Percentiles rank a stretch among this genome's conserved stretches.
Evolutionary conservation across 768 basidiomycete species (phyloP).

Genomic region (Trametes meyenii): DNA sequence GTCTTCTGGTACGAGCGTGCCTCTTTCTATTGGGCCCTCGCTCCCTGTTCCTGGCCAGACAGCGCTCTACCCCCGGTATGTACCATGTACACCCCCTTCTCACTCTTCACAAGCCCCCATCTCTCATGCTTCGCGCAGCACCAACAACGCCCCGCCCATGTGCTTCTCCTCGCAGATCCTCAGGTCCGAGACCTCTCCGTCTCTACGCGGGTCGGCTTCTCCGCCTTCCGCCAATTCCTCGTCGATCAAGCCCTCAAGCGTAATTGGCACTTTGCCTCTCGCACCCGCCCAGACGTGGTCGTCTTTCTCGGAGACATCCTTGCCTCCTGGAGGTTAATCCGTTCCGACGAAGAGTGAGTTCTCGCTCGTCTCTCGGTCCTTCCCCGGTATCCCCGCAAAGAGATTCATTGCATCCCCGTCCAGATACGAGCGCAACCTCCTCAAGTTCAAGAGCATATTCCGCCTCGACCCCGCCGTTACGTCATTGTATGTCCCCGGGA

Average conservation of each 20-base stretch:
- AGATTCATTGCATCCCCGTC: background rate
- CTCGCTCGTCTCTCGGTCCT: background rate
- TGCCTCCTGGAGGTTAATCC: conserved; percentile 71
- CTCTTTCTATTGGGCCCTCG: conserved; percentile 50
- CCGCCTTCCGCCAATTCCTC: conserved; percentile 35
- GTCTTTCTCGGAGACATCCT: conserved; percentile 92
- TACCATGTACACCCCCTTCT: background rate
- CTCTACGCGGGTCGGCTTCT: conserved; percentile 5
- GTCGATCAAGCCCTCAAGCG: conserved; percentile 82
- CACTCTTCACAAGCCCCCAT: background rate
- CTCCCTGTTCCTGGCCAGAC: conserved; percentile 62
- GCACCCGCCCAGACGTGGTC: conserved; percentile 70
- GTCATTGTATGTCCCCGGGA: conserved; percentile 80
- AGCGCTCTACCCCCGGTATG: conserved; percentile 18
- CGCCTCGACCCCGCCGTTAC: conserved; percentile 47
- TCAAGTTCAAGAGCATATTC: conserved; percentile 73
- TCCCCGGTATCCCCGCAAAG: conserved; percentile 2
- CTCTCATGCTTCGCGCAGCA: background rate
- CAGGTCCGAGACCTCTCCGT: conserved; percentile 56
- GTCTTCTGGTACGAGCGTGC: conserved; percentile 73
- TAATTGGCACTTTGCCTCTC: conserved; percentile 68
- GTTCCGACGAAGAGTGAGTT: conserved; percentile 63
- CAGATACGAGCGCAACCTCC: conserved; percentile 74
- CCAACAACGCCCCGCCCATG: conserved; percentile 39
- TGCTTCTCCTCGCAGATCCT: conserved; percentile 84